A percentile compares a stretch with the other conserved stretches of the same genome.
Conservation (phyloP, 1,284 basidiomycete genomes). For the Tausonia pullulans region DNA sequence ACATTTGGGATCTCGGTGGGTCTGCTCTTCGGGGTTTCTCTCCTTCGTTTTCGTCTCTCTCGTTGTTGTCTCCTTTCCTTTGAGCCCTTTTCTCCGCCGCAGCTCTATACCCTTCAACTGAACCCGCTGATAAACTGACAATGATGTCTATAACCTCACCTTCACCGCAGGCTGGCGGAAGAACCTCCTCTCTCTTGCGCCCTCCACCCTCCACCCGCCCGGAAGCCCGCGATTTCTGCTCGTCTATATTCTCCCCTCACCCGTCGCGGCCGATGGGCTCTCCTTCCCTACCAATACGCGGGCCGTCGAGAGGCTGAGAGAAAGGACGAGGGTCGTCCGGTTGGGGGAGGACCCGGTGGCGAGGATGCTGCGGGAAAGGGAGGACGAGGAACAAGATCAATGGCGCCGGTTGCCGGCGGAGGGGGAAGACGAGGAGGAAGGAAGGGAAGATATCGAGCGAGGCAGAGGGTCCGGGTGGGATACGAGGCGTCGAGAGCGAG, state of each 20-base stretch:
- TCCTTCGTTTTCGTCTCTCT: background rate
- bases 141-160: background rate
- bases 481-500: background rate
- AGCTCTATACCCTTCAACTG: no score
- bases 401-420: background rate
- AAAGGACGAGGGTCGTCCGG: conserved; percentile 9
- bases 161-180: background rate
- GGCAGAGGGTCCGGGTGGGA: background rate
- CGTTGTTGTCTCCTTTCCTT: background rate
- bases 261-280: conserved; percentile 1
- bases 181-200: conserved; percentile 9
- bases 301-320: background rate
- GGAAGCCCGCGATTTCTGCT: background rate
- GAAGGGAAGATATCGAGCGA: background rate
- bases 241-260: background rate
- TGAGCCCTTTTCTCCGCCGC: no score
- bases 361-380: background rate
- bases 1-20: conserved; percentile 13
- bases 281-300: no score
- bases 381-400: background rate
- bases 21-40: background rate
- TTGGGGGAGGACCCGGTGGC: conserved; percentile 4
- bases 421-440: background rate
- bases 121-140: background rate
- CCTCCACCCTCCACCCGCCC: background rate